A percentile compares a stretch with the other conserved stretches of the same genome.
phyloP scores from a whole-genome alignment of 257 asterid genomes.

The Solanum ossicruentum region DNA sequence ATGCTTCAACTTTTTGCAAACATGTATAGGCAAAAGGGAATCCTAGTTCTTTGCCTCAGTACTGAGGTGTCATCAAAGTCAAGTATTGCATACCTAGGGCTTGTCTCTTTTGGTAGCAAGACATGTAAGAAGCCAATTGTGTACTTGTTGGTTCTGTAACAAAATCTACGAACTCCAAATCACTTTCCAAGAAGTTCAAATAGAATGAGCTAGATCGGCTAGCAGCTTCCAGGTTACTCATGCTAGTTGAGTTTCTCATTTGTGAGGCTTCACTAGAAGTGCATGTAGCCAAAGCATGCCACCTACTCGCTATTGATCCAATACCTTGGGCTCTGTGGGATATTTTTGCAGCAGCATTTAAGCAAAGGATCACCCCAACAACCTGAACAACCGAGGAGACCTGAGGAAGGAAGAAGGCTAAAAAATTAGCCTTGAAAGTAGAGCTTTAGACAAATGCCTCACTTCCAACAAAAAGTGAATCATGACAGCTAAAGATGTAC shows the following conservation, averaged over 20 bases:
- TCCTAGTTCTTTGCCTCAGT: background rate
- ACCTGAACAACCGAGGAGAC: constrained; percentile 62
- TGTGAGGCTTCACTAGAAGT: constrained; percentile 27
- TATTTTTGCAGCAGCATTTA: constrained; percentile 72
- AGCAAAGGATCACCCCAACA: constrained; percentile 52
- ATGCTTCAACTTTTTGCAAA: background rate
- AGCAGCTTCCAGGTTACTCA: constrained; percentile 17
- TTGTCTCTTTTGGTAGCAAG: constrained; percentile 73
- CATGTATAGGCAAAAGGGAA: background rate
- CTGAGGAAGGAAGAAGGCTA: constrained; percentile 7
- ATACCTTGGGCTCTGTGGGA: constrained; percentile 74
- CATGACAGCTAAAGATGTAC: background rate
- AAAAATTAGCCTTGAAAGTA: background rate
- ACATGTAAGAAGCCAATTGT: constrained; percentile 48
- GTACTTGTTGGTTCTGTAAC: constrained; percentile 32
- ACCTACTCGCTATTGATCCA: constrained; percentile 52
- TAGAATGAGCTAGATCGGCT: constrained; percentile 8
- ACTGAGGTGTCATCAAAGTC: background rate
- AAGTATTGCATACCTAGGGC: constrained; percentile 50
- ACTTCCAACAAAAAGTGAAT: background rate
- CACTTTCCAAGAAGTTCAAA: constrained; percentile 46
- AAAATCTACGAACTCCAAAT: constrained; percentile 61
- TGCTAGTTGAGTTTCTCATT: constrained; percentile 27
- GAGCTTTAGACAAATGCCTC: background rate
- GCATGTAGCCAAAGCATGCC: constrained; percentile 73